A percentile compares a stretch with the other conserved stretches of the same genome.
Evolutionary conservation across 2,329 filamentous ascomycete species (phyloP).

Genomic region (Zymoseptoria brevis): DNA sequence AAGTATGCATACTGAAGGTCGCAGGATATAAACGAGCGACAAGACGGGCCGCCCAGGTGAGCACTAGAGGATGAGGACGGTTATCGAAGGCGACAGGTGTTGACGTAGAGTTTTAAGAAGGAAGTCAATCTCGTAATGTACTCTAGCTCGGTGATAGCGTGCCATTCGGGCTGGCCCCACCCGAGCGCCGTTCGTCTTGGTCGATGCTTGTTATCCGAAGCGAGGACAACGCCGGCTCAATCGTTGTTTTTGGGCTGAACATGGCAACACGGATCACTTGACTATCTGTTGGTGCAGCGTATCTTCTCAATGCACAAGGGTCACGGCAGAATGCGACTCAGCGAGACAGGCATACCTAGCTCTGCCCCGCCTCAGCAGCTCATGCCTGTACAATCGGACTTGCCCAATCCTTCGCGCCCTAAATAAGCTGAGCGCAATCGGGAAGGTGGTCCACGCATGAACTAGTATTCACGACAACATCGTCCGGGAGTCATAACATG

Average conservation of each 20-base stretch:
- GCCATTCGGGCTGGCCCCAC: not conserved
- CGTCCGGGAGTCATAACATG: not conserved
- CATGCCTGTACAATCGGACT: not conserved
- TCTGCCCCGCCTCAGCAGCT: not conserved
- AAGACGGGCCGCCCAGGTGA: not conserved
- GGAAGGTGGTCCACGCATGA: not conserved
- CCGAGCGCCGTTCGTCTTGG: not conserved
- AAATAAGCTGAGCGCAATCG: not conserved
- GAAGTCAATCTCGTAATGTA: not conserved
- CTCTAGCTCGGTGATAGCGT: not conserved
- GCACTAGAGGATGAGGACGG: not conserved
- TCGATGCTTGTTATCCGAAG: not conserved
- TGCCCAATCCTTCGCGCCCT: not conserved
- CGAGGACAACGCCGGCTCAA: not conserved
- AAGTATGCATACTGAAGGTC: not conserved
- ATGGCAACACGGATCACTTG: not conserved
- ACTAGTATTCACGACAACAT: not conserved
- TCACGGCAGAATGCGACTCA: not conserved
- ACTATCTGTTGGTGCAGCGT: not conserved
- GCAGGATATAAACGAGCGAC: not conserved
- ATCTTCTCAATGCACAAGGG: no score
- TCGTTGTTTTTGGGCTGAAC: not conserved
- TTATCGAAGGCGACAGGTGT: not conserved
- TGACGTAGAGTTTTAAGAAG: not conserved
- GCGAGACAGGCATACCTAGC: not conserved